phyloP scores from a whole-genome alignment of 768 basidiomycete species.

The Postia placenta region DNA sequence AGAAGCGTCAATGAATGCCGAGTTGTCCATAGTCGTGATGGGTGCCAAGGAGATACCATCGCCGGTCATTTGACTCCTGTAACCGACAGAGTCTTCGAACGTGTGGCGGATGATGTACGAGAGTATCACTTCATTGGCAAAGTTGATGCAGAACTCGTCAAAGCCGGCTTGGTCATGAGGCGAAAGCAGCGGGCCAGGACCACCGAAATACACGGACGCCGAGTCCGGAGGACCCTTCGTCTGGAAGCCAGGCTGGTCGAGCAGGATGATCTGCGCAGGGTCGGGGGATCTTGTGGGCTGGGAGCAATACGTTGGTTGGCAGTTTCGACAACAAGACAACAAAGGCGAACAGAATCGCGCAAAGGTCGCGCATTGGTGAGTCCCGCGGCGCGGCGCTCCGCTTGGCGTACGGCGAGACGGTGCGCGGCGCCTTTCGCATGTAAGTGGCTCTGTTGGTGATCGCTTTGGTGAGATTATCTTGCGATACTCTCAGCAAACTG shows the following conservation, averaged over 20 bases:
- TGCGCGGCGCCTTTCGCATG: no score
- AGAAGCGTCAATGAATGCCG: conserved; percentile 58
- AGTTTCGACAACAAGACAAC: conserved; percentile 81
- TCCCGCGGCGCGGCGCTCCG: conserved; percentile 75
- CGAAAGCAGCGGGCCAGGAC: conserved; percentile 59
- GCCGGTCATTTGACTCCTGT: conserved; percentile 49
- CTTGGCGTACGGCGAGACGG: conserved; percentile 67
- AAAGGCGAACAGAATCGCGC: conserved; percentile 85
- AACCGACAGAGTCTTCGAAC: conserved; percentile 67
- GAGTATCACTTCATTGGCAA: conserved; percentile 75
- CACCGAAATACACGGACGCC: conserved; percentile 56
- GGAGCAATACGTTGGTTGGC: conserved; percentile 76
- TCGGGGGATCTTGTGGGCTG: conserved; percentile 45
- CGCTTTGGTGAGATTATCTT: no score
- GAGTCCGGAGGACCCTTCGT: conserved; percentile 61
- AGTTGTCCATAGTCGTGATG: conserved; percentile 73
- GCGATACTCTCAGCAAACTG: no score
- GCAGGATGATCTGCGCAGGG: conserved; percentile 63
- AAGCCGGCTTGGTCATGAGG: conserved; percentile 77
- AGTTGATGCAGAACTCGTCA: conserved; percentile 85
- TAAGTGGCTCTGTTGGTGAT: no score
- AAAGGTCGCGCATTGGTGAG: conserved; percentile 72
- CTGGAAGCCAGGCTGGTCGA: conserved; percentile 83
- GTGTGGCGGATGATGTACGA: conserved; percentile 69
- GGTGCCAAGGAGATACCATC: conserved; percentile 66